A percentile compares a stretch with the other conserved stretches of the same genome.
These are phyloP conservation scores for Aurantiochytrium sp. DNA, from an alignment of 108 stramenopile genomes.

Conservation along the genomic window DNA sequence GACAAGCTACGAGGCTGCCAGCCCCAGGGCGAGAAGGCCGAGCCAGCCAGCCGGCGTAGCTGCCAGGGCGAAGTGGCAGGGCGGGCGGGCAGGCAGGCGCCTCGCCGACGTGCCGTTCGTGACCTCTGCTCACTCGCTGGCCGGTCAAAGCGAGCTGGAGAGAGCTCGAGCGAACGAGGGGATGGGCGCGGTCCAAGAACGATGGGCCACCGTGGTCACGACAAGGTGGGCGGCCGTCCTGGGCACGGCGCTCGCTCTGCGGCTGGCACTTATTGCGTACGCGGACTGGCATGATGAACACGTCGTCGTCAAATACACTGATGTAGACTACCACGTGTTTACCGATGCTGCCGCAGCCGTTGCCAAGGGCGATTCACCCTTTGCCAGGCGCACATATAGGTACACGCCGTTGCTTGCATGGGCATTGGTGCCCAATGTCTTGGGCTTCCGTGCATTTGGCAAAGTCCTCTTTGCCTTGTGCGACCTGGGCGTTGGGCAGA, in stretches of 20 bases:
- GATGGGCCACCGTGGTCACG: too few species aligned
- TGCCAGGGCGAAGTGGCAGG: too few species aligned
- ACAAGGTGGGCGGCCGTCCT: not conserved
- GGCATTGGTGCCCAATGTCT: slow-evolving; percentile 50
- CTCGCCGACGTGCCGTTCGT: too few species aligned
- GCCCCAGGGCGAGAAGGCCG: too few species aligned
- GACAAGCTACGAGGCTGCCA: too few species aligned
- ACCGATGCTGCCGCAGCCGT: slow-evolving; percentile 44
- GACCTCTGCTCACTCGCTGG: too few species aligned
- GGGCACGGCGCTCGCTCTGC: not conserved
- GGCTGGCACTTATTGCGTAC: not conserved
- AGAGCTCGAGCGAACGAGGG: too few species aligned
- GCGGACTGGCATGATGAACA: not conserved
- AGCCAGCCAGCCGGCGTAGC: too few species aligned
- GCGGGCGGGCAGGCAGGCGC: too few species aligned
- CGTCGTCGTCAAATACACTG: slow-evolving; percentile 43
- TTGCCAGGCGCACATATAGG: slow-evolving; percentile 89
- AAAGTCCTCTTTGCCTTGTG: slow-evolving; percentile 33
- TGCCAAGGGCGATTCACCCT: slow-evolving; percentile 52
- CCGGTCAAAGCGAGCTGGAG: too few species aligned
- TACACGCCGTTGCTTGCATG: slow-evolving; percentile 91
- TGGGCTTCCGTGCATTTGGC: slow-evolving; percentile 25
- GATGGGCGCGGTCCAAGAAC: too few species aligned
- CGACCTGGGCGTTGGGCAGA: slow-evolving; percentile 30
- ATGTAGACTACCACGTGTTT: slow-evolving; percentile 52